Evolutionary conservation across 169 alveolate genomes (phyloP).

Genomic region (Plasmodium ovale): DNA sequence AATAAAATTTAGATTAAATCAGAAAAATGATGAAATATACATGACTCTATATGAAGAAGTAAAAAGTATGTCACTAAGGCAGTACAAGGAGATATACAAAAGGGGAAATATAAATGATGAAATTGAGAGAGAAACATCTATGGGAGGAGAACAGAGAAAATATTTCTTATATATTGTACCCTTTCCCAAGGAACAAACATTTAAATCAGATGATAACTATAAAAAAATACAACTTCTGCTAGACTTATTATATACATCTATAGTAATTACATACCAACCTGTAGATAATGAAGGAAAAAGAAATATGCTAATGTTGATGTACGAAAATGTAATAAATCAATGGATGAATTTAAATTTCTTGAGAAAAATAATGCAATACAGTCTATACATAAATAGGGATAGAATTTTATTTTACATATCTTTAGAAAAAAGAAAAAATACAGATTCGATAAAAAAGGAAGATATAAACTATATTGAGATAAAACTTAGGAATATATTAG

Average conservation of each 20-base stretch:
- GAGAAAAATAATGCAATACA: conserved; percentile 56
- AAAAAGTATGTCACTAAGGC: conserved; percentile 17
- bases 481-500: conserved; percentile 2
- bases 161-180: conserved; percentile 27
- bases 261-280: conserved; percentile 20
- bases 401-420: conserved; percentile 33
- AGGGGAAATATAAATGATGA: conserved; percentile 28
- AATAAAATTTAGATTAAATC: conserved; percentile 32
- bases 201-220: conserved; percentile 13
- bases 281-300: conserved; percentile 16
- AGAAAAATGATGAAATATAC: conserved; percentile 26
- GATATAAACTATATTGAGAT: conserved; percentile 11
- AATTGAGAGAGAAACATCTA: conserved; percentile 12
- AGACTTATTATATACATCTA: conserved; percentile 53
- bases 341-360: conserved; percentile 60
- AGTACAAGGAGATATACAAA: conserved; percentile 23
- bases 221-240: conserved; percentile 23
- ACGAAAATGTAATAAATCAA: conserved; percentile 49
- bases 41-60: conserved; percentile 42
- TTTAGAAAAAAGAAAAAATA: conserved; percentile 17
- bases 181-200: conserved; percentile 1
- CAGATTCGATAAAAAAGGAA: conserved; percentile 4
- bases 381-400: conserved; percentile 29
- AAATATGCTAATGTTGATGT: conserved; percentile 31
- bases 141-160: conserved; percentile 9